phyloP scores from a whole-genome alignment of 768 basidiomycete species.

The Amyloporia xantha region DNA sequence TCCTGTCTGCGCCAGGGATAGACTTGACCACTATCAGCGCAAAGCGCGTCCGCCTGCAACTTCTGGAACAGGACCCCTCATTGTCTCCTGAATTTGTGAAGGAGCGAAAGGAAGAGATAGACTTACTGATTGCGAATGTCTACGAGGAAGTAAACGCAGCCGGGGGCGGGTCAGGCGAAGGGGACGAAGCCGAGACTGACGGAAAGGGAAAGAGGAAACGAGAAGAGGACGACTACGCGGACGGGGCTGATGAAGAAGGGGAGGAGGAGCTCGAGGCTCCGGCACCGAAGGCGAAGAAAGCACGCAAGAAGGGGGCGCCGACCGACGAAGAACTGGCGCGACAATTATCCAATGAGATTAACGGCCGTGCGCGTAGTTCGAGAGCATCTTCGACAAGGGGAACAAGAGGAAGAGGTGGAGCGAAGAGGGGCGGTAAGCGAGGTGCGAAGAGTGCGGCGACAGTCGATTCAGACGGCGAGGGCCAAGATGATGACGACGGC shows the following conservation, averaged over 20 bases:
- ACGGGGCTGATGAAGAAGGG: conserved; percentile 16
- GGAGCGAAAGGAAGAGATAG: conserved; percentile 60
- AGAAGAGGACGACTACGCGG: conserved; percentile 13
- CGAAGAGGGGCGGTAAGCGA: conserved; percentile 26
- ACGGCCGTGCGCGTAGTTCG: conserved; percentile 29
- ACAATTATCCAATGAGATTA: conserved; percentile 37
- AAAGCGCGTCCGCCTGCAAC: conserved; percentile 78
- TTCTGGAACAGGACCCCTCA: conserved; percentile 46
- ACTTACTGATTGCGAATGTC: conserved; percentile 58
- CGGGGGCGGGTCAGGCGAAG: neutral
- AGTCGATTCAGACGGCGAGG: conserved; percentile 28
- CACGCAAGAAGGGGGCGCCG: conserved; percentile 17
- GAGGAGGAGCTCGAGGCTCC: conserved; percentile 15
- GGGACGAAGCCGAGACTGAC: neutral
- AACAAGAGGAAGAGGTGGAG: conserved; percentile 23
- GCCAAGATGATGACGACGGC: conserved; percentile 29
- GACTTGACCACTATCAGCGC: conserved; percentile 80
- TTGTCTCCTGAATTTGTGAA: conserved; percentile 58
- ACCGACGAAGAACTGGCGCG: conserved; percentile 39
- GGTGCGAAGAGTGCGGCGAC: conserved; percentile 29
- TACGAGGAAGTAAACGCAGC: conserved; percentile 44
- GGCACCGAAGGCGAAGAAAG: conserved; percentile 17
- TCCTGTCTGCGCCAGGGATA: conserved; percentile 67
- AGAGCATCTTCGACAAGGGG: conserved; percentile 17
- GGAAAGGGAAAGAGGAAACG: conserved; percentile 11